Conservation (phyloP, 805 yeast genomes). For the Myxozyma melibiosi region DNA sequence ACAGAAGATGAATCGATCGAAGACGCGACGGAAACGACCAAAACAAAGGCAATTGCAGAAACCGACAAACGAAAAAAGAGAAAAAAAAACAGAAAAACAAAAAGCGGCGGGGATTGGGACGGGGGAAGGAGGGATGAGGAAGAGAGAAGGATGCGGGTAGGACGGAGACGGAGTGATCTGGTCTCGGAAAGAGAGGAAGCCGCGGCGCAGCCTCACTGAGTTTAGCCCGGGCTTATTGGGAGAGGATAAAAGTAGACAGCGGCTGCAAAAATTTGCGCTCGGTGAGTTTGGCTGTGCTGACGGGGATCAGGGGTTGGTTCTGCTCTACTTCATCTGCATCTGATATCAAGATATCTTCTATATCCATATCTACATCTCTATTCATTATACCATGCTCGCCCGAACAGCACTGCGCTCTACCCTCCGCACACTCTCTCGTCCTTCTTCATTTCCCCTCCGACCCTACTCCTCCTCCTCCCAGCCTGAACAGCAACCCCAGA, state of each 20-base stretch:
- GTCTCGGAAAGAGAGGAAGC: neutral
- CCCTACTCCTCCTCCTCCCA: neutral
- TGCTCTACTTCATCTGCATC: too few relatives aligned
- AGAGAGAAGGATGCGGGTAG: conserved; percentile 1
- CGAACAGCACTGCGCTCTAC: neutral
- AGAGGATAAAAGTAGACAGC: neutral
- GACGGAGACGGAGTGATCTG: neutral
- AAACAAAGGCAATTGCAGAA: conserved; percentile 7
- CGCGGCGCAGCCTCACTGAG: neutral
- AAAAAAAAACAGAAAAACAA: conserved; percentile 5
- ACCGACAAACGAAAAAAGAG: conserved; percentile 10
- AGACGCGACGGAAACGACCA: neutral
- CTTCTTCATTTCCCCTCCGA: neutral
- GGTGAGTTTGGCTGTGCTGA: too few relatives aligned
- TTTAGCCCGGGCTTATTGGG: neutral
- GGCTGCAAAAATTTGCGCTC: conserved; percentile 13
- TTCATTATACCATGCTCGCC: neutral
- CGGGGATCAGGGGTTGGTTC: too few relatives aligned
- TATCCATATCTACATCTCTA: neutral
- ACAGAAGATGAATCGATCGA: neutral
- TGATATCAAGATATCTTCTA: too few relatives aligned
- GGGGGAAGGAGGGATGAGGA: neutral
- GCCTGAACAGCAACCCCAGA: conserved; percentile 4
- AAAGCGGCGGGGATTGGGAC: neutral
- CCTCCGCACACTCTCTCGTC: neutral